Conservation (phyloP, 164 flowering plant genomes). For the Chimonanthus salicifolius region DNA sequence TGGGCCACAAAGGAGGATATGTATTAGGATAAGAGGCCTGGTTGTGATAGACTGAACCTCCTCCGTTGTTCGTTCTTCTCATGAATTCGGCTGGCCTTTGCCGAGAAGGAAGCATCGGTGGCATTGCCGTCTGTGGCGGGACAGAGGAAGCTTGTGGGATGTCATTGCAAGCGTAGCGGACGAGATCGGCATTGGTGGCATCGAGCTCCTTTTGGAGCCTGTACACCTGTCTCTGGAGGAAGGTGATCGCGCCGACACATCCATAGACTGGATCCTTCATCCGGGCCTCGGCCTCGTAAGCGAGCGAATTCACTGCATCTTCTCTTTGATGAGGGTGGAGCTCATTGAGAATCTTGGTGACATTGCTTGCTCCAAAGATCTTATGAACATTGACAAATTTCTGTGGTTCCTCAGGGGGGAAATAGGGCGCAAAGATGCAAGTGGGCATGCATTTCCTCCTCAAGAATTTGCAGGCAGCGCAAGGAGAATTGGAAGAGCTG, state of each 20-base stretch:
- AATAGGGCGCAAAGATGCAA: slow-evolving; percentile 66
- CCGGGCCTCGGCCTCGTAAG: slow-evolving; percentile 78
- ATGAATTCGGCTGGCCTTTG: slow-evolving; percentile 10
- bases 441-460: slow-evolving; percentile 55
- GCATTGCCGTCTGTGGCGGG: slow-evolving; percentile 18
- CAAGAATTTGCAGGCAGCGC: slow-evolving; percentile 75
- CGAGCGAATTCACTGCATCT: slow-evolving; percentile 67
- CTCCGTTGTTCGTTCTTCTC: slow-evolving; percentile 22
- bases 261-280: slow-evolving; percentile 71
- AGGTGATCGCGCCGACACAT: slow-evolving; percentile 68
- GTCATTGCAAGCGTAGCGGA: slow-evolving; percentile 51
- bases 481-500: slow-evolving; percentile 53
- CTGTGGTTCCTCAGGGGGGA: slow-evolving; percentile 69
- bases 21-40: slow-evolving; percentile 18
- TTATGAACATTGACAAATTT: slow-evolving; percentile 69
- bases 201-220: slow-evolving; percentile 59
- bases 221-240: slow-evolving; percentile 55
- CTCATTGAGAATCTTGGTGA: slow-evolving; percentile 56
- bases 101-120: slow-evolving; percentile 35
- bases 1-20: slow-evolving; percentile 38
- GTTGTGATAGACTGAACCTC: slow-evolving; percentile 16
- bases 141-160: slow-evolving; percentile 9
- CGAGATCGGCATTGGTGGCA: slow-evolving; percentile 59
- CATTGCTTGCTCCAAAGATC: slow-evolving; percentile 77
- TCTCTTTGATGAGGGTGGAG: slow-evolving; percentile 60